phyloP scores from a whole-genome alignment of 768 basidiomycete genomes.

The Leucosporidium scottii region DNA sequence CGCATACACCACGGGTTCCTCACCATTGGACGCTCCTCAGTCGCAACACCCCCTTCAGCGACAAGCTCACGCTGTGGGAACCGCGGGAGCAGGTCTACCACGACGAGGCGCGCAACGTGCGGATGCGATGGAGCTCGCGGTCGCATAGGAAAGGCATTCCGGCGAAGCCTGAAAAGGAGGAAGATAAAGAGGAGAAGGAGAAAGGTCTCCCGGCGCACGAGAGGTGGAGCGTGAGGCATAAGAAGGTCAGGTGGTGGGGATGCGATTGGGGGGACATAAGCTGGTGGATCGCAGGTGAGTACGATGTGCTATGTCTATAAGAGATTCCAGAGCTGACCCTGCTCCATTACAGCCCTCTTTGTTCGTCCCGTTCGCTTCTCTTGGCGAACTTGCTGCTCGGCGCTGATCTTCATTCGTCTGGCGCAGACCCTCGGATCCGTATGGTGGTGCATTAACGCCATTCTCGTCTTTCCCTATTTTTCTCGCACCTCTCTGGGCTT shows the following conservation, averaged over 20 bases:
- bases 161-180: neutral
- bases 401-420: neutral
- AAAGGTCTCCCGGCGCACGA: neutral
- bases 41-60: no score
- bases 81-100: no score
- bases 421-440: conserved; percentile 25
- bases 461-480: conserved; percentile 28
- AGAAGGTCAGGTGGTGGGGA: neutral
- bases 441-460: conserved; percentile 32
- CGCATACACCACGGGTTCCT: no score
- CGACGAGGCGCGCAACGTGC: conserved; percentile 4
- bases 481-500: conserved; percentile 9
- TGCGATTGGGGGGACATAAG: conserved; percentile 17
- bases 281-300: conserved; percentile 23
- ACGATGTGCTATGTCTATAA: no score
- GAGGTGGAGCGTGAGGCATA: neutral
- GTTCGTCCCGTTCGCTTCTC: neutral
- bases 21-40: no score
- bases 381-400: no score
- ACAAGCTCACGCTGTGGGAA: no score
- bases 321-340: neutral
- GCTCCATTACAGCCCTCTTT: neutral
- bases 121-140: conserved; percentile 3
- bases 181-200: neutral
- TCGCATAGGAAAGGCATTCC: conserved; percentile 16